Conservation (phyloP, 345 rosid genomes). For the Rhodamnia argentea region DNA sequence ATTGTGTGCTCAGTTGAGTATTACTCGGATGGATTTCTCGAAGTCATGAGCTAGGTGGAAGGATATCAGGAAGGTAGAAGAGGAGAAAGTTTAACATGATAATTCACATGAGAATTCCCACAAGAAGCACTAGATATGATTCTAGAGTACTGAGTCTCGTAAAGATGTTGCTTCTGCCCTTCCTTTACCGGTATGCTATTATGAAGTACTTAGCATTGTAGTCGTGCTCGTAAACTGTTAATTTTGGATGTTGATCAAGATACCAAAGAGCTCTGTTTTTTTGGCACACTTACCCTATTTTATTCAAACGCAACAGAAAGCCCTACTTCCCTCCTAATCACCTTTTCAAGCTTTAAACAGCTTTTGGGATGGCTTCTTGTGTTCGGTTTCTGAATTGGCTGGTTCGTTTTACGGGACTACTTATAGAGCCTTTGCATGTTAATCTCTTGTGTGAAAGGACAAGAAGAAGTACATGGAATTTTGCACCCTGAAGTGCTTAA, state of each 20-base stretch:
- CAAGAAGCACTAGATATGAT: conserved; percentile 74
- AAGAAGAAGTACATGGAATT: not conserved
- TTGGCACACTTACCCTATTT: not conserved
- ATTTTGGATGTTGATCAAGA: not conserved
- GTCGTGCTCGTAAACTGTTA: not conserved
- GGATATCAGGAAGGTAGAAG: conserved; percentile 6
- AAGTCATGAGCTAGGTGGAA: conserved; percentile 11
- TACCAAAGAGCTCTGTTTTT: not conserved
- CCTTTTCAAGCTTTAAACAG: not conserved
- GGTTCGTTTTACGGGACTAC: not conserved
- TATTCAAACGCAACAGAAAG: not conserved
- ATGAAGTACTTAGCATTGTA: not conserved
- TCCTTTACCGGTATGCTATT: conserved; percentile 34
- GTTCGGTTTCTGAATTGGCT: not conserved
- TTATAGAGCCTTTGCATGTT: not conserved
- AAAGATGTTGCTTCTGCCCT: conserved; percentile 19
- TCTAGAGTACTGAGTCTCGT: conserved; percentile 49
- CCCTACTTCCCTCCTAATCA: not conserved
- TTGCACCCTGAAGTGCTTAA: not conserved
- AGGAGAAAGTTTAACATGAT: conserved; percentile 26
- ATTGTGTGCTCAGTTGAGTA: not conserved
- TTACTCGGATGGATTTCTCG: not conserved
- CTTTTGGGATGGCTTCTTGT: not conserved
- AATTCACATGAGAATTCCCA: conserved; percentile 33
- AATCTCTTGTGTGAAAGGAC: not conserved